Evolutionary conservation across 495 filamentous ascomycete genomes (phyloP).

Genomic region (Melanomma pulvis-pyrius): DNA sequence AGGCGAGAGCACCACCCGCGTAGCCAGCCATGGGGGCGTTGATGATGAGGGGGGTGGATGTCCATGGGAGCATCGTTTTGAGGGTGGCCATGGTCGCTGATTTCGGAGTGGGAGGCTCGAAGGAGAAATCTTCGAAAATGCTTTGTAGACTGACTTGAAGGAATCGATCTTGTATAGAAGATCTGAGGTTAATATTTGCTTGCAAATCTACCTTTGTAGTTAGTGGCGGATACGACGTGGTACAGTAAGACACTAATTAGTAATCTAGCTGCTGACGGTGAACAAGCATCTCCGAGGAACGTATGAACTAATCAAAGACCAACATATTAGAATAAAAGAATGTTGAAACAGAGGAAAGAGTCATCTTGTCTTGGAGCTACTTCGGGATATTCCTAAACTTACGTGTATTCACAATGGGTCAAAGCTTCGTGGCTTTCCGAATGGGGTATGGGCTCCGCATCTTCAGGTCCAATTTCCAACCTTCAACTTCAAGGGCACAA

Average conservation of each 20-base stretch:
- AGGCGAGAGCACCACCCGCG: constrained; percentile 61
- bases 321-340: background rate
- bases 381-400: no score
- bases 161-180: background rate
- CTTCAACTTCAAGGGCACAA: no score
- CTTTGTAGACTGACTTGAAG: background rate
- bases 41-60: constrained; percentile 61
- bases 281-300: background rate
- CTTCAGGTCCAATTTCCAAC: no score
- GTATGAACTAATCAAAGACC: background rate
- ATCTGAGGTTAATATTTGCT: no score
- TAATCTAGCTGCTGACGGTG: background rate
- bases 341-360: background rate
- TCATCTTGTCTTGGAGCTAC: background rate
- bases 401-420: no score
- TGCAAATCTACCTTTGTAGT: no score
- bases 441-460: no score
- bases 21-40: constrained; percentile 74
- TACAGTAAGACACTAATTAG: background rate
- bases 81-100: constrained; percentile 1
- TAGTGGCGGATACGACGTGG: no score
- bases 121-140: no score
- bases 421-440: no score
- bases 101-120: background rate
- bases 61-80: constrained; percentile 56